Base-by-base conservation (phyloP, 768 basidiomycete species). In the Psilocybe cyanescens region DNA sequence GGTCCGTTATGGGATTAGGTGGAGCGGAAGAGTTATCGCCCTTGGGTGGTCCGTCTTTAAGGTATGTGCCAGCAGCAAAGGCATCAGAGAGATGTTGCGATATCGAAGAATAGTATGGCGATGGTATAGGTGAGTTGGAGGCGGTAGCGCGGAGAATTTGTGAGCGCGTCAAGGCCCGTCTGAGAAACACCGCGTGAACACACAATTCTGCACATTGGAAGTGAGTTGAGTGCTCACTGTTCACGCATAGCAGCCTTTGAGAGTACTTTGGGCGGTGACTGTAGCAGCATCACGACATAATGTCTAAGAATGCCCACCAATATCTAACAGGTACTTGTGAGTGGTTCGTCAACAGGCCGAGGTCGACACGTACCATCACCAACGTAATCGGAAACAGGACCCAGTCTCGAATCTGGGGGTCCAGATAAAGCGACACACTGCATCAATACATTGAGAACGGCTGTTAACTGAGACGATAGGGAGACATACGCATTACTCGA, bases 351-450 rank as follows among this genome's bases (percentile, higher is more conserved):
- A 41, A 30, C 2, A 24, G 37, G 33, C 39, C 51, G 31, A 46
- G 53, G 39, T 31, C 57, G 63, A 56, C 62, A 77, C 86, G 68
- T 64, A 94, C 96, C 95, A 97, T 97, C 72, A 98, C 95, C 63
- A 97, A 80, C 55, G 95, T 98, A 77, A 98, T 97, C 56, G 96
- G 96, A 77, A 98, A 95, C 60, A 98, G 77, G 47, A 98, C 89
- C 91, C 90, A 93, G 71, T 92, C 94, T 68, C 95, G 87, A 74
- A 98, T 98, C 76, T 95, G 93, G 46, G 95, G 96, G 79, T 98
- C 95, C 51, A 98, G 88, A 76, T 95, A 86, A 62, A 86, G 75
- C 41, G 83, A 84, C 12, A 79, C 77, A 50, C 83, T 86, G 63
- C n/a, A 65, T 28, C 49, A 39, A 33, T 8, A 33, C 45, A 11